Base-by-base conservation (phyloP, 1,139 yeast genomes). In the Pichia sp. region DNA sequence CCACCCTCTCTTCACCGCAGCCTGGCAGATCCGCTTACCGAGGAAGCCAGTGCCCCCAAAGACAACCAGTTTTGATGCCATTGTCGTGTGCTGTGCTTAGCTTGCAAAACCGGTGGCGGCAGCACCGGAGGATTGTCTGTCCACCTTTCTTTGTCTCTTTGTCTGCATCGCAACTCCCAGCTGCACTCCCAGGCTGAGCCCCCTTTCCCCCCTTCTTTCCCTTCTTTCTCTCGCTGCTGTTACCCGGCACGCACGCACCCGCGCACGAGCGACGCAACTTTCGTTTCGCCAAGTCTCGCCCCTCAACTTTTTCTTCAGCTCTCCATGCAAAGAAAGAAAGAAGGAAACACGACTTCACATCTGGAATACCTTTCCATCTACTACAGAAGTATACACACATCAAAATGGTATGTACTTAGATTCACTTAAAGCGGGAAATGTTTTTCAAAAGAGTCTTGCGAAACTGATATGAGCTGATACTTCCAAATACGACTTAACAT, bases 11-110 rank as follows among this genome's bases (percentile, higher is more conserved):
- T 61, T 64, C 3, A 82, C 62, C 0, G 85, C 95, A 2, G 71
- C 70, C 53, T 79, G 79, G 55, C 94, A 84, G 14, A 88, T 77
- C 45, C 84, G 72, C 44, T 73, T 72, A 18, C 86, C 85, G 17
- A 88, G 62, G 56, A 84, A 84, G 4, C 96, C 96, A 46, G 77
- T 79, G 0, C 96, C 96, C 17, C 96, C 96, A 52, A 88, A 76
- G 0, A 86, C 84, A 8, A 84, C 76, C 39, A 80, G 46, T 12
- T 52, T 51, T n/a, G 32, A 30, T 9, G 32, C 32, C 32, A 30
- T 30, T 26, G 30, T 18, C 7, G 30, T 26, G 30, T 17, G 5
- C 6, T 25, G n/a, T 22, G 24, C 10, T 6, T 10, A 22, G 24
- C 24, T 10, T 7, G 24, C 30, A 9, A 17, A 19, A 14, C 21